A percentile compares a stretch with the other conserved stretches of the same genome.
Evolutionary conservation across 306 rosid species (phyloP).

Genomic region (Prunus davidiana): DNA sequence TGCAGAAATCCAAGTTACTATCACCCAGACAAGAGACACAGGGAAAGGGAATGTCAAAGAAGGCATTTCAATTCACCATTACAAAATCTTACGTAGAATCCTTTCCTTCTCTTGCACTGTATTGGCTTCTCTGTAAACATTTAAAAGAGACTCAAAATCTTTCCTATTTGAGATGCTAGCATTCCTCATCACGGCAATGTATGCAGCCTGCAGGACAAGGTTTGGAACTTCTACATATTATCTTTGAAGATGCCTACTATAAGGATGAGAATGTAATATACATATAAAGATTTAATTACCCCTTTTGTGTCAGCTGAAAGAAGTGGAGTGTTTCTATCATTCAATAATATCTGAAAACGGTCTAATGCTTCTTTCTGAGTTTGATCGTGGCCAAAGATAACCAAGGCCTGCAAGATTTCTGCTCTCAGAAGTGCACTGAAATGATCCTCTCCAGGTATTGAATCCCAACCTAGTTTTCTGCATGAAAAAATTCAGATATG

Average conservation of each 20-base stretch:
- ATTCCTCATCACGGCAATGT: constrained; percentile 52
- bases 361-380: constrained; percentile 50
- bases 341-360: constrained; percentile 40
- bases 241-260: not conserved
- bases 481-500: constrained; percentile 3
- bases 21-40: constrained; percentile 21
- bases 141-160: constrained; percentile 45
- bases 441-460: constrained; percentile 47
- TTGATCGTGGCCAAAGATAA: constrained; percentile 44
- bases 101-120: constrained; percentile 43
- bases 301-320: constrained; percentile 53
- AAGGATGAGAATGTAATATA: not conserved
- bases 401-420: constrained; percentile 44
- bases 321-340: constrained; percentile 42
- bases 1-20: constrained; percentile 24
- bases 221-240: not conserved
- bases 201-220: constrained; percentile 44
- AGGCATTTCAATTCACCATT: not conserved
- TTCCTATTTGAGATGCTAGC: constrained; percentile 31
- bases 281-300: constrained; percentile 19
- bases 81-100: constrained; percentile 36
- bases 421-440: constrained; percentile 44
- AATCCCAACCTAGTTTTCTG: constrained; percentile 63
- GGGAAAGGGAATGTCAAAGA: not conserved
- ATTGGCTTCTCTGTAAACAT: constrained; percentile 34